Base-by-base conservation (phyloP, 495 filamentous ascomycete genomes). In the Cetradonia linearis region DNA sequence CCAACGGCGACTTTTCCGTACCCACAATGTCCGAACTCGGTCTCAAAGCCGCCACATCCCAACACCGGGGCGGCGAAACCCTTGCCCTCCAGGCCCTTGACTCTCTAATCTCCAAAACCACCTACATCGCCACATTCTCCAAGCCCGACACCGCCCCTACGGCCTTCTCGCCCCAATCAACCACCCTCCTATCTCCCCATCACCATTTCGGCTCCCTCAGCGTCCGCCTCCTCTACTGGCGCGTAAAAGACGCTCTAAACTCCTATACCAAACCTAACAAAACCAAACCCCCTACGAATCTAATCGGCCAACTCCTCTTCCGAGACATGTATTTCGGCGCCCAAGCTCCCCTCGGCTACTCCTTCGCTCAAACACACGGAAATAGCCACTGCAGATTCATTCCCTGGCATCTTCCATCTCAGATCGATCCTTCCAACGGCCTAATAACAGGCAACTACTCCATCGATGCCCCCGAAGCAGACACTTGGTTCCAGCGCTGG, bases 311-410 rank as follows among this genome's bases (percentile, higher is more conserved):
- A 64, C 71, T 88, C 2, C 74, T 86, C 0, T 89, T 89, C 67
- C 74, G 86, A 0, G 86, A 89, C 59, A 89, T 88, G 85, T 89
- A 87, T 70, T 87, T 89, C 60, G 85, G 74, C 36, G 86, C 86
- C 0, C 85, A 89, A 66, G 81, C 84, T 2, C 73, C 76, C 0
- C 70, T 88, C 3, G 85, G 85, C 4, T 73, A 76, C 52, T 58
- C 71, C 1, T 88, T 83, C 63, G 72, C 69, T 5, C 81, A 81
- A 56, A 84, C 81, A 3, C 64, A 77, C 36, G 77, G 78, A 27
- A 89, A 89, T 62, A 63, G 71, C 3, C 69, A 81, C 60, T 83
- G 78, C 46, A 74, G 83, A 28, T 86, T 88, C 68, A 77, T 89
- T 10, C 83, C 84, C 53, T 89, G 85, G 84, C 84, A 87, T 63